Base-by-base conservation (phyloP, 495 filamentous ascomycete species). In the Neohortaea acidophila region DNA sequence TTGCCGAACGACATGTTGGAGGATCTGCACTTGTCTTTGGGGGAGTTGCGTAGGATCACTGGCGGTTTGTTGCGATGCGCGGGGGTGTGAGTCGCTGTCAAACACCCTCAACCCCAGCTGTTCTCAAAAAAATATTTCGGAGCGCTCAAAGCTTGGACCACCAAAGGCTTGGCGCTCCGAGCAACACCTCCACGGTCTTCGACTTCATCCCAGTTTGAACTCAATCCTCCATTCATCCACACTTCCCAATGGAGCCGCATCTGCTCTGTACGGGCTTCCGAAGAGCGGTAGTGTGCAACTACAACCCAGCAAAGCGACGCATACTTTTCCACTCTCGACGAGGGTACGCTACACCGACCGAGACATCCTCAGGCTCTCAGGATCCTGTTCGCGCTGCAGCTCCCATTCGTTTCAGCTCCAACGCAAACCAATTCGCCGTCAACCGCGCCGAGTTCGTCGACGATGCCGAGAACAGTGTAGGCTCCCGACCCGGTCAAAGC, bases 1-100 rank as follows among this genome's bases (percentile, higher is more conserved):
- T 93, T 96, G 68, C 89, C 89, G 72, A 96, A 96, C 22, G 45
- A 45, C 41, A 45, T 49, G 33, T 2, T 43, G 27, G 31, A 28
- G 8, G n/a, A 10, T 20, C 19, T 33, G 15, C 0, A 18, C 23
- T 33, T n/a, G n/a, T n/a, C n/a, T n/a, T n/a, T n/a, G n/a, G n/a
- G n/a, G n/a, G n/a, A n/a, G n/a, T n/a, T n/a, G n/a, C n/a, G n/a
- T n/a, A n/a, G n/a, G n/a, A n/a, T n/a, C n/a, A n/a, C n/a, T n/a
- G n/a, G n/a, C n/a, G n/a, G n/a, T n/a, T n/a, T n/a, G n/a, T n/a
- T n/a, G n/a, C n/a, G n/a, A n/a, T n/a, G n/a, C n/a, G n/a, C n/a
- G n/a, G n/a, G n/a, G n/a, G n/a, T n/a, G n/a, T n/a, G n/a, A n/a
- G n/a, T n/a, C n/a, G n/a, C n/a, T n/a, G n/a, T n/a, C n/a, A n/a